phyloP scores from a whole-genome alignment of 371 early-diverging fungal genomes.

The Lichtheimia ornata region DNA sequence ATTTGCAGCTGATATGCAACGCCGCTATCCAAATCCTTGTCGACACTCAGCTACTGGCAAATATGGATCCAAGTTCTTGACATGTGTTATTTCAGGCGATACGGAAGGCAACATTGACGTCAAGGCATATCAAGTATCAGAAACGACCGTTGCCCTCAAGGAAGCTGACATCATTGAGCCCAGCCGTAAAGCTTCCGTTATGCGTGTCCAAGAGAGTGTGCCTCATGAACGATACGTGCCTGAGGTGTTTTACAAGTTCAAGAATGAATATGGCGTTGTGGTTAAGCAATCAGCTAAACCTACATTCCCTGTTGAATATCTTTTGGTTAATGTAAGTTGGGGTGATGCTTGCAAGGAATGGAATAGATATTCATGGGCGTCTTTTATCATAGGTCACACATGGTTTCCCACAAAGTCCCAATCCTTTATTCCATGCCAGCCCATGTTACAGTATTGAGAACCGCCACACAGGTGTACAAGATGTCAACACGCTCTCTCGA shows the following conservation, averaged over 20 bases:
- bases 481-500: constrained; percentile 51
- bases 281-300: constrained; percentile 90
- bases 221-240: constrained; percentile 85
- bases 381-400: constrained; percentile 73
- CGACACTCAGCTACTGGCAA: constrained; percentile 75
- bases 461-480: constrained; percentile 41
- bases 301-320: constrained; percentile 95
- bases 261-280: constrained; percentile 88
- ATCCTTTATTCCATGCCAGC: constrained; percentile 70
- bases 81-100: constrained; percentile 88
- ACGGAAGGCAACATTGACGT: constrained; percentile 85
- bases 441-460: constrained; percentile 69
- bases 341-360: not conserved
- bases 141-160: constrained; percentile 89
- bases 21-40: constrained; percentile 69
- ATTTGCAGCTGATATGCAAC: constrained; percentile 92
- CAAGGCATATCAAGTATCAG: constrained; percentile 91
- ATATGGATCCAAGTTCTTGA: constrained; percentile 93
- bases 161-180: constrained; percentile 92
- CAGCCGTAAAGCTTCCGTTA: constrained; percentile 81
- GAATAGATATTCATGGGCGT: not conserved
- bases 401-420: constrained; percentile 87
- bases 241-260: constrained; percentile 94
- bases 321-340: constrained; percentile 84
- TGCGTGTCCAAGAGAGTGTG: constrained; percentile 85